phyloP scores from a whole-genome alignment of 1,284 basidiomycete genomes.

The Moniliophthora roreri region DNA sequence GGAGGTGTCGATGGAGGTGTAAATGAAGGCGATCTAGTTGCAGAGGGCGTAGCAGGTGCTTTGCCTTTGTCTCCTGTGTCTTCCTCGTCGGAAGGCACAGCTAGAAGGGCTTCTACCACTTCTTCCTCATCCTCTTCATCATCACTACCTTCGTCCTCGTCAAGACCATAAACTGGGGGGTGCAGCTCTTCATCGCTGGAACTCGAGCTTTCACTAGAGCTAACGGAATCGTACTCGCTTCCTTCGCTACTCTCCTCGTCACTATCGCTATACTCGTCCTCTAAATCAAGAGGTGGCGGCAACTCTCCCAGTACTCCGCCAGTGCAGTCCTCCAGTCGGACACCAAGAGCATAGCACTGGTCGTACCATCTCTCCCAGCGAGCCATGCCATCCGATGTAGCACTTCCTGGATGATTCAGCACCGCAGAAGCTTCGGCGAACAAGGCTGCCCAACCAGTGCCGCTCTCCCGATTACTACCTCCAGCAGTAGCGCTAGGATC shows the following conservation, averaged over 20 bases:
- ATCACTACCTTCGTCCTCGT: not conserved
- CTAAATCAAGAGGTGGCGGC: slow-evolving; percentile 40
- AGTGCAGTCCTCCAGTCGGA: slow-evolving; percentile 69
- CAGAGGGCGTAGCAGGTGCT: not conserved
- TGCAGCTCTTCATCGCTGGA: no score
- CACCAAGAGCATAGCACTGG: slow-evolving; percentile 41
- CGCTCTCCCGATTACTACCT: not conserved
- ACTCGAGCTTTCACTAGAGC: no score
- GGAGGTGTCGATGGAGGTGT: no score
- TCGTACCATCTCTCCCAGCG: slow-evolving; percentile 75
- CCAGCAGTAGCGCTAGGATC: not conserved
- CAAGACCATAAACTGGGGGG: no score
- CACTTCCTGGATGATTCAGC: not conserved
- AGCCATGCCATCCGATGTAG: slow-evolving; percentile 28
- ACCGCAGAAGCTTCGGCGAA: not conserved
- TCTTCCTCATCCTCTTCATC: slow-evolving; percentile 1
- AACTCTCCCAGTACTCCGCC: slow-evolving; percentile 57
- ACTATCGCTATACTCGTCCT: slow-evolving; percentile 27
- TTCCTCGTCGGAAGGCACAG: not conserved
- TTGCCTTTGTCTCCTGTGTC: not conserved
- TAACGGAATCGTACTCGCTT: no score
- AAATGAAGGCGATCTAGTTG: no score
- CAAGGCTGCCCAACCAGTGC: not conserved
- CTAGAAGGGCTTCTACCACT: not conserved
- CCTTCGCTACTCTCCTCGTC: slow-evolving; percentile 15